Base-by-base conservation (phyloP, 1,284 basidiomycete species). In the Sanghuangporus sanghuang region DNA sequence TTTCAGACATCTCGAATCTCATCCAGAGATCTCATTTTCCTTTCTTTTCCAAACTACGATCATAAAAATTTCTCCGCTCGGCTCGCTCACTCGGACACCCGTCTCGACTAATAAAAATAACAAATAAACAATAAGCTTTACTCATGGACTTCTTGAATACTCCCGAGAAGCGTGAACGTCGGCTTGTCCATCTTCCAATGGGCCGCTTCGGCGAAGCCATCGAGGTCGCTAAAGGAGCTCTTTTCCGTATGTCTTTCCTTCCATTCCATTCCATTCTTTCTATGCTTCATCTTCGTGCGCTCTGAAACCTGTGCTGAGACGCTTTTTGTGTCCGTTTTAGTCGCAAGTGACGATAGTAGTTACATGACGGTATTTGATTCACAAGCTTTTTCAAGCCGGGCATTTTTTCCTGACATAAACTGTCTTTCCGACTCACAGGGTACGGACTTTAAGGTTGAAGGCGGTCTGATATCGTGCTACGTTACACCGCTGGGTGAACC, bases 111-210 rank as follows among this genome's bases (percentile, higher is more conserved):
- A 36, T 7, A n/a, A 35, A 36, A 42, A n/a, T 16, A 6, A 39
- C 40, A 11, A 46, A 27, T 49, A 46, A 62, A 35, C 23, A 38
- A 7, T 40, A 71, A 91, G 92, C 95, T 42, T 85, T 98, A 39
- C 82, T 99, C 38, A 99, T 99, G 96, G 90, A 98, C 75, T 98
- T 96, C 83, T 84, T 99, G 71, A 87, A 98, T 78, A 98, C 96
- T n/a, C 82, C 90, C 50, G 96, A 99, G 81, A 98, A 98, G 80
- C 86, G 91, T 67, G 87, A 97, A 66, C 87, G 96, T 55, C 84
- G 96, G 59, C 74, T 98, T 73, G 86, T 94, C 32, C 96, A 98
- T 74, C 84, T 96, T 36, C 96, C 96, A 1, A 94, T 98, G 92
- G 96, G 96, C 64, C 85, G 96, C 64, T 98, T 98, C 74, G 96